phyloP scores from a whole-genome alignment of 371 early-diverging fungal genomes.

The Mucor mucedo region DNA sequence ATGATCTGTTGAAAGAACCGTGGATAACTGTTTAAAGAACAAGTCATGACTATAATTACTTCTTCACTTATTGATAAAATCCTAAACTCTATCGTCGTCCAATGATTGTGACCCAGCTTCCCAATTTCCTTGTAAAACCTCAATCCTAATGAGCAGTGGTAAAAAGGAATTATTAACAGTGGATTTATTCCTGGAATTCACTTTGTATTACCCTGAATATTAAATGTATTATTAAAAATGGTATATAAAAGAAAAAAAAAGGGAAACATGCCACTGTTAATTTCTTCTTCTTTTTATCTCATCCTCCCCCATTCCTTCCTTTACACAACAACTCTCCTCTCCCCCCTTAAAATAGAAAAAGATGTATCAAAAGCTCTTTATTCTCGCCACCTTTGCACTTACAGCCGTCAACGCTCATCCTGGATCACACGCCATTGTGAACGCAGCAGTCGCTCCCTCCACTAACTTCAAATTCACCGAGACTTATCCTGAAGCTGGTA shows the following conservation, averaged over 20 bases:
- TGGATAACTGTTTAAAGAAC: no score
- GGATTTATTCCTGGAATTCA: slow-evolving; percentile 30
- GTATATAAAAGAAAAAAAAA: not conserved
- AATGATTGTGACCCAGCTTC: no score
- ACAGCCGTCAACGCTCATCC: slow-evolving; percentile 31
- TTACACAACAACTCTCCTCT: slow-evolving; percentile 2
- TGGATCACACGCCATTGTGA: slow-evolving; percentile 18
- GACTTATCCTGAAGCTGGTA: slow-evolving; percentile 40
- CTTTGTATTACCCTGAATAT: slow-evolving; percentile 20
- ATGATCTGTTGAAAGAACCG: no score
- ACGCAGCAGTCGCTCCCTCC: slow-evolving; percentile 18
- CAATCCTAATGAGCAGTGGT: not conserved
- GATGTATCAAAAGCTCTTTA: slow-evolving; percentile 32
- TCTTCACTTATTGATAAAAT: no score
- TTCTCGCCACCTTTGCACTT: slow-evolving; percentile 27
- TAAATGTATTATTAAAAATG: not conserved
- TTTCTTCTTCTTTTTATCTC: not conserved
- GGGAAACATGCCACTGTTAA: not conserved
- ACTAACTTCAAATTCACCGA: slow-evolving; percentile 42
- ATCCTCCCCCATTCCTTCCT: not conserved
- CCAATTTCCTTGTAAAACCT: not conserved
- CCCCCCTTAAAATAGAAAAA: not conserved
- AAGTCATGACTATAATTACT: no score
- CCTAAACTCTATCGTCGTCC: no score
- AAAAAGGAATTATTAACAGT: not conserved